These are phyloP conservation scores for Limonomyces culmigenus DNA, from an alignment of 1,284 basidiomycete genomes.

Conservation along the genomic window DNA sequence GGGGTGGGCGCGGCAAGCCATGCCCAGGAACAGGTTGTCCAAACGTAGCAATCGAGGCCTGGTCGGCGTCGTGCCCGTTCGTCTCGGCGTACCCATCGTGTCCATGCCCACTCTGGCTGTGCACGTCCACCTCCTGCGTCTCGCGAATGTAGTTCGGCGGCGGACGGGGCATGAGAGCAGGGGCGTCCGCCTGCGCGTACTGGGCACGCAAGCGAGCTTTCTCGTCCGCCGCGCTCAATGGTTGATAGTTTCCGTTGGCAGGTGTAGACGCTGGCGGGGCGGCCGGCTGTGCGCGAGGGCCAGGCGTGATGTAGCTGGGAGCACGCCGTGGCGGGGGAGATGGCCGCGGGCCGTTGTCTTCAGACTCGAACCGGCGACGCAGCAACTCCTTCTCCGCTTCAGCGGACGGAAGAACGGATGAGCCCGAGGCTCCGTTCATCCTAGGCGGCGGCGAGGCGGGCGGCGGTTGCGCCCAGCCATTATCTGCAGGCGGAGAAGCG, in stretches of 20 bases:
- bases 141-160: constrained; percentile 63
- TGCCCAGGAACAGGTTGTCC: too few species aligned
- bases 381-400: constrained; percentile 38
- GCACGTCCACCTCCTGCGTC: constrained; percentile 52
- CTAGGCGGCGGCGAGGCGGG: constrained; percentile 8
- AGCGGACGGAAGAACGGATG: constrained; percentile 10
- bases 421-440: constrained; percentile 7
- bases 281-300: constrained; percentile 10
- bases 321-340: constrained; percentile 5
- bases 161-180: constrained; percentile 54
- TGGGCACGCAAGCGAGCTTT: constrained; percentile 50
- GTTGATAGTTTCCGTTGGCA: constrained; percentile 12
- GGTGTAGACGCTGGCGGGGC: constrained; percentile 11
- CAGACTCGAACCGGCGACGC: constrained; percentile 27
- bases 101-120: constrained; percentile 12
- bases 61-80: too few species aligned
- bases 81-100: too few species aligned
- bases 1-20: too few species aligned
- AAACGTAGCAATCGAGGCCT: too few species aligned
- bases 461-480: not conserved
- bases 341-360: constrained; percentile 17
- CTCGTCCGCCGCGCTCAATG: constrained; percentile 59
- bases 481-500: constrained; percentile 1
- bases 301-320: too few species aligned
- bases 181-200: constrained; percentile 47